Base-by-base conservation (phyloP, 2,329 filamentous ascomycete species). In the Ceratocystiopsis sp. region DNA sequence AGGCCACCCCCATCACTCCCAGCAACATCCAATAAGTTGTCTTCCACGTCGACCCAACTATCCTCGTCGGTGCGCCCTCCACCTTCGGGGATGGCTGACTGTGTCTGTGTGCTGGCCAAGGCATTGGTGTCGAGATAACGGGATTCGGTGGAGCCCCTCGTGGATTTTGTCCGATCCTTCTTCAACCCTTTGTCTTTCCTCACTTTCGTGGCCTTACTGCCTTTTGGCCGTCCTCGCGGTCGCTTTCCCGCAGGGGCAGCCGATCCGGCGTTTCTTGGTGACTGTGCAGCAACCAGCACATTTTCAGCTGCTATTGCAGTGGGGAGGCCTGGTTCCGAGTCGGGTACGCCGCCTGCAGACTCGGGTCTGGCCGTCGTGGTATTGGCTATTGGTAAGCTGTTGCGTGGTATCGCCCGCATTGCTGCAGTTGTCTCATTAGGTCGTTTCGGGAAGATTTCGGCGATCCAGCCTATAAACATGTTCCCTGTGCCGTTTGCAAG, bases 381-480 rank as follows among this genome's bases (percentile, higher is more conserved):
- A 29, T 34, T 13, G 33, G 12, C 4, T 14, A 15, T 13, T 34
- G 33, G 41, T 19, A 3, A 38, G 18, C 21, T 45, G 39, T 17
- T 21, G 42, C 13, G 33, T 15, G 33, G 33, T 13, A 40, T 34
- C 2, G 42, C 18, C 17, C 44, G 45, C 8, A 41, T 21, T 1
- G 38, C 37, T n/a, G 25, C 32, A 2, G 41, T 36, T 2, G 45
- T 45, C 18, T 45, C 41, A 17, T 44, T 40, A 6, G 41, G 18
- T 13, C 57, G 55, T 34, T 59, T 62, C 16, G 74, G 74, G 47
- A 79, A 80, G 43, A 80, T 75, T 52, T 79, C 75, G 13, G 71
- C 62, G 38, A 78, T 58, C 74, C 75, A 79, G 17, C 71, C 68
- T 29, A 80, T 64, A 46, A 79, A 73, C 12, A 73, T 58, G 17